Evolutionary conservation across 1,284 basidiomycete species (phyloP).

Genomic region (Athelia sp.): DNA sequence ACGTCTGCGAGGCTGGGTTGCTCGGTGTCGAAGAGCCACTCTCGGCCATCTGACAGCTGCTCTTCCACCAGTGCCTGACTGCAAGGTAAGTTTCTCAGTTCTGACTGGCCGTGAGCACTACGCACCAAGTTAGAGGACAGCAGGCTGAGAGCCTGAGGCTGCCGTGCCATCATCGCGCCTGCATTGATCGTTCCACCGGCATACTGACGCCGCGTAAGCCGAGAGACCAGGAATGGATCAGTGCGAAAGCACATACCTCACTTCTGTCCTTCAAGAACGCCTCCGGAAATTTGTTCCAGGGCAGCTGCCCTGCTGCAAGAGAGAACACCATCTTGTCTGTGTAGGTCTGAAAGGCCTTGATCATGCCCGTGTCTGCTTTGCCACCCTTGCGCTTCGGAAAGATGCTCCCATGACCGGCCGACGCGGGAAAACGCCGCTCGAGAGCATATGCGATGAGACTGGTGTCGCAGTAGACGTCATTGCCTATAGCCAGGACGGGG

Average conservation of each 20-base stretch:
- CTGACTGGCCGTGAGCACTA: neutral
- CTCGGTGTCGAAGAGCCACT: conserved; percentile 54
- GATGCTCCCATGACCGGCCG: conserved; percentile 40
- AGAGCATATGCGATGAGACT: conserved; percentile 41
- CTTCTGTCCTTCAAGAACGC: conserved; percentile 47
- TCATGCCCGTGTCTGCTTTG: conserved; percentile 36
- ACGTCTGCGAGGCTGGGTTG: conserved; percentile 46
- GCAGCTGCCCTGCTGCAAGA: conserved; percentile 32
- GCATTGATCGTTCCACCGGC: conserved; percentile 31
- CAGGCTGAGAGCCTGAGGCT: conserved; percentile 26
- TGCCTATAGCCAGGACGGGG: conserved; percentile 52
- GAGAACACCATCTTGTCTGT: conserved; percentile 38
- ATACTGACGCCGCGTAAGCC: conserved; percentile 2
- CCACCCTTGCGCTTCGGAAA: conserved; percentile 39
- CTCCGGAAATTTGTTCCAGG: conserved; percentile 41
- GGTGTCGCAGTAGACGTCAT: conserved; percentile 51
- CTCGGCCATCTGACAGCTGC: conserved; percentile 49
- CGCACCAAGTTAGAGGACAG: conserved; percentile 38
- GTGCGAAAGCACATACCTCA: conserved; percentile 24
- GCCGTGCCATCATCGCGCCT: conserved; percentile 25
- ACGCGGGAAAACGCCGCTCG: conserved; percentile 43
- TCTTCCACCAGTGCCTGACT: conserved; percentile 42
- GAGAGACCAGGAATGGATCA: neutral
- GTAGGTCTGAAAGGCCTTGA: conserved; percentile 44
- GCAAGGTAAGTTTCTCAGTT: neutral